A percentile compares a stretch with the other conserved stretches of the same genome.
phyloP scores from a whole-genome alignment of 2,329 filamentous ascomycete genomes.

The Cadophora luteo-olivacea region DNA sequence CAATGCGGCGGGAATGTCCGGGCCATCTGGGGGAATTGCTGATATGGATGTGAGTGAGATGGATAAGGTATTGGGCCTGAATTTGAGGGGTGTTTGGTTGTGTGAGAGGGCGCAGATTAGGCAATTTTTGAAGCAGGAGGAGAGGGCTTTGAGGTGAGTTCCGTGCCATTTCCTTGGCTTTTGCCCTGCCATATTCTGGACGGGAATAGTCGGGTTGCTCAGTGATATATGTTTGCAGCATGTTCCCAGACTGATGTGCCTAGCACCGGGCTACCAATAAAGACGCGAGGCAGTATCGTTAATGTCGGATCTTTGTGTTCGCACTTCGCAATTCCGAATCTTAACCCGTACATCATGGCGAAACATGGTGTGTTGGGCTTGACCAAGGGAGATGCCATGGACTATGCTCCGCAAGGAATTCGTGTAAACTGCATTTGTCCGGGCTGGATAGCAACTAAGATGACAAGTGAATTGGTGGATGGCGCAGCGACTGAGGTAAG shows the following conservation, averaged over 20 bases:
- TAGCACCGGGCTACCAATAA: conserved; percentile 36
- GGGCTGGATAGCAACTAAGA: conserved; percentile 36
- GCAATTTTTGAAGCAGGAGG: conserved; percentile 38
- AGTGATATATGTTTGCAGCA: not conserved
- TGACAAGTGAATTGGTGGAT: conserved; percentile 18
- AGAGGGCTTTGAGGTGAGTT: conserved; percentile 32
- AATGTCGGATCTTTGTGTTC: conserved; percentile 36
- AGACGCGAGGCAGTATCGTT: conserved; percentile 43
- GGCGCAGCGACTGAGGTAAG: conserved; percentile 23
- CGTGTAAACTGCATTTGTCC: conserved; percentile 38
- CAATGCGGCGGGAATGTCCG: conserved; percentile 53
- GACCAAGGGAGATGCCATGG: conserved; percentile 43
- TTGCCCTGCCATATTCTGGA: not conserved
- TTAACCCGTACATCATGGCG: conserved; percentile 33
- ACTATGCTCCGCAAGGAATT: conserved; percentile 36
- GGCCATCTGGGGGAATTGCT: conserved; percentile 31
- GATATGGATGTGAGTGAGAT: conserved; percentile 33
- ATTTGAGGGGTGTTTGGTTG: conserved; percentile 46
- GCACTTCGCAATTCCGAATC: conserved; percentile 15
- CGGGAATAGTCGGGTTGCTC: too few relatives aligned
- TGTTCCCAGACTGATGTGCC: not conserved
- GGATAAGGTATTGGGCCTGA: conserved; percentile 45
- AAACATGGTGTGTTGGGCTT: conserved; percentile 45
- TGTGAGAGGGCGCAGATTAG: conserved; percentile 47
- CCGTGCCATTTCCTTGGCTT: not conserved